Percentiles rank a stretch among this genome's conserved stretches.
These are phyloP conservation scores for Globisporangium orthogonon DNA, from an alignment of 352 stramenopile genomes.

Conservation along the genomic window DNA sequence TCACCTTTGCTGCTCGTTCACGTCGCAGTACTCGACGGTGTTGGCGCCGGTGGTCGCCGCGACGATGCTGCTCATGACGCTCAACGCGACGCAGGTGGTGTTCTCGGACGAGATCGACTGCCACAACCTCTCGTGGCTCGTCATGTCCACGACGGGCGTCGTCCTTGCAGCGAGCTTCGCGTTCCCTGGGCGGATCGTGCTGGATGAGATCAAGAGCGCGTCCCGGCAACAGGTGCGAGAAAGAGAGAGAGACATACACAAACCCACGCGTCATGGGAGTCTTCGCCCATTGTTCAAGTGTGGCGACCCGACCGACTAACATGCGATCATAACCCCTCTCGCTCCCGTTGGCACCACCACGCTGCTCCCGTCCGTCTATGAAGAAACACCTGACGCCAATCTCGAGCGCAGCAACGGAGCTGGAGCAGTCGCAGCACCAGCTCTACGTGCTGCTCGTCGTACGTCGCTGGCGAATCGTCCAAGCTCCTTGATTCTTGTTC, in stretches of 20 bases:
- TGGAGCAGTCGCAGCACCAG: constrained; percentile 65
- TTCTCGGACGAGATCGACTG: constrained; percentile 53
- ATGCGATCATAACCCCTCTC: too few species aligned
- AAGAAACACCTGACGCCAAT: constrained; percentile 30
- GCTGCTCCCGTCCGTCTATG: background rate
- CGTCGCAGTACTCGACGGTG: constrained; percentile 38
- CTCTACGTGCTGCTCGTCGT: constrained; percentile 64
- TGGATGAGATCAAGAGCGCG: constrained; percentile 54
- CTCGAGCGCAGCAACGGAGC: constrained; percentile 28
- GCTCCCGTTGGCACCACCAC: background rate
- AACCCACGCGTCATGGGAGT: background rate
- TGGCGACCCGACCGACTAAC: background rate
- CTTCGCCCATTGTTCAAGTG: background rate
- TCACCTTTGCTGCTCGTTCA: background rate
- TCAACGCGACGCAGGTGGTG: constrained; percentile 42
- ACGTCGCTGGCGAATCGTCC: constrained; percentile 6
- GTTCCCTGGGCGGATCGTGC: constrained; percentile 43
- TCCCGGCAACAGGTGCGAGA: constrained; percentile 39
- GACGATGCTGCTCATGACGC: constrained; percentile 50
- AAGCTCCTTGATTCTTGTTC: background rate
- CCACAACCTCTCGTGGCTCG: constrained; percentile 59
- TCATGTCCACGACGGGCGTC: constrained; percentile 53
- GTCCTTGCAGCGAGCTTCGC: constrained; percentile 64
- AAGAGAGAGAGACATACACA: too few species aligned
- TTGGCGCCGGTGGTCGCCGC: constrained; percentile 41